phyloP scores from a whole-genome alignment of 768 basidiomycete genomes.

The Lentinula sp. region DNA sequence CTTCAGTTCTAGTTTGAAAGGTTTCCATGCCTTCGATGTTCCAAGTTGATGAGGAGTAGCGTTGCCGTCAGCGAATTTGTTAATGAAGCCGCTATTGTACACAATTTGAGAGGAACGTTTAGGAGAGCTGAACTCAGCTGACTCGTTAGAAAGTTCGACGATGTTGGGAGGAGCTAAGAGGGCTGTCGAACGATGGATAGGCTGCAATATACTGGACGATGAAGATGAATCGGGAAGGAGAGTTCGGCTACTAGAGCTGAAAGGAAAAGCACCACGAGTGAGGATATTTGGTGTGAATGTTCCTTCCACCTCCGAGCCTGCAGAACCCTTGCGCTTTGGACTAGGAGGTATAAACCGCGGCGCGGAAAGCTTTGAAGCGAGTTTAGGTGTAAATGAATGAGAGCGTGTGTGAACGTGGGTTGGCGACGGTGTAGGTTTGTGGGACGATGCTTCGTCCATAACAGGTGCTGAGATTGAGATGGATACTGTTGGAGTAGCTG shows the following conservation, averaged over 20 bases:
- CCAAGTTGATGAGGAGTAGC: slow-evolving; percentile 25
- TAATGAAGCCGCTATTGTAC: slow-evolving; percentile 70
- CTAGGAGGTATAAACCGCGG: slow-evolving; percentile 46
- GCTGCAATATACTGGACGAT: background rate
- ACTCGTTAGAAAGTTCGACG: slow-evolving; percentile 31
- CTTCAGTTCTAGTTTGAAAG: slow-evolving; percentile 77
- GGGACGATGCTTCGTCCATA: slow-evolving; percentile 21
- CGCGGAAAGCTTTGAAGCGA: slow-evolving; percentile 61
- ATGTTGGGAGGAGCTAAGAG: slow-evolving; percentile 46
- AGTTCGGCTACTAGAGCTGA: background rate
- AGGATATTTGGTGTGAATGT: slow-evolving; percentile 8
- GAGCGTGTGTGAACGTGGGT: slow-evolving; percentile 52
- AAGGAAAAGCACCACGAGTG: background rate
- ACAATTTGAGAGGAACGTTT: slow-evolving; percentile 77
- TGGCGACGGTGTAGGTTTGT: background rate
- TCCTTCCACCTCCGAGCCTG: slow-evolving; percentile 31
- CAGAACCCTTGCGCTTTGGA: slow-evolving; percentile 53
- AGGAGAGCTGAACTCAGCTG: slow-evolving; percentile 19
- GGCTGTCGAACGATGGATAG: slow-evolving; percentile 18
- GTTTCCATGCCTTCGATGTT: slow-evolving; percentile 75
- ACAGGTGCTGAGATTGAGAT: slow-evolving; percentile 22
- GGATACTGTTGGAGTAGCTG: slow-evolving; percentile 27
- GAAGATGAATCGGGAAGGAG: background rate
- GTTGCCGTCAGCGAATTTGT: slow-evolving; percentile 48
- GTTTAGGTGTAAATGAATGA: slow-evolving; percentile 65